These are phyloP conservation scores for Suillus bovinus DNA, from an alignment of 768 basidiomycete species.

Conservation along the genomic window DNA sequence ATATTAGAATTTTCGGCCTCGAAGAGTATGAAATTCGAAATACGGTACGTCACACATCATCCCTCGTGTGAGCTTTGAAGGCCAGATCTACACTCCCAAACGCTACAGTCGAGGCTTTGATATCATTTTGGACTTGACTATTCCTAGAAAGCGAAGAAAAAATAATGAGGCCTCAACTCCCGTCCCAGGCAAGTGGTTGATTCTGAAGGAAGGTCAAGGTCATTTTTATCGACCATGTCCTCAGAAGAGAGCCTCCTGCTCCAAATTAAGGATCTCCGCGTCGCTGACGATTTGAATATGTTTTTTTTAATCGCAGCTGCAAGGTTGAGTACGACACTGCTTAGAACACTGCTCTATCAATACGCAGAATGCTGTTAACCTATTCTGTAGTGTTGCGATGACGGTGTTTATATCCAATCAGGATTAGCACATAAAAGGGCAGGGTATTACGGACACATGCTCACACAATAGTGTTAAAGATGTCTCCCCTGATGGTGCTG, in stretches of 20 bases:
- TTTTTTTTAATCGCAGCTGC: slow-evolving; percentile 48
- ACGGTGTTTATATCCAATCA: slow-evolving; percentile 51
- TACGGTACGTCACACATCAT: not conserved
- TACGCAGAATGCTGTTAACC: slow-evolving; percentile 34
- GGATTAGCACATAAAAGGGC: not conserved
- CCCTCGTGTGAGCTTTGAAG: no score
- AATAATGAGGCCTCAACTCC: not conserved
- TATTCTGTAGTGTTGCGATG: slow-evolving; percentile 70
- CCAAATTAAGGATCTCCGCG: not conserved
- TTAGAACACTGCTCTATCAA: slow-evolving; percentile 25
- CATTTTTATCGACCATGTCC: not conserved
- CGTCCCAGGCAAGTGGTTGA: not conserved
- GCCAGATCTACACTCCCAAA: not conserved
- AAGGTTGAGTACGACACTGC: slow-evolving; percentile 70
- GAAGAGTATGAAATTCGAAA: not conserved
- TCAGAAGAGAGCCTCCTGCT: slow-evolving; percentile 7
- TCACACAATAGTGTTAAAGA: slow-evolving; percentile 74
- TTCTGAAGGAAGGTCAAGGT: not conserved
- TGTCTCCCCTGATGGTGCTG: slow-evolving; percentile 56
- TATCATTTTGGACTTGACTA: not conserved
- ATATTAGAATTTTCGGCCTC: no score
- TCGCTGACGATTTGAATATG: not conserved
- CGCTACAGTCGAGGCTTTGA: not conserved
- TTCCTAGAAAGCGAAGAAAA: not conserved
- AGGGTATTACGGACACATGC: slow-evolving; percentile 17